Percentiles rank a stretch among this genome's conserved stretches.
phyloP scores from a whole-genome alignment of 163 green algal species.

The Scenedesmus sp. region DNA sequence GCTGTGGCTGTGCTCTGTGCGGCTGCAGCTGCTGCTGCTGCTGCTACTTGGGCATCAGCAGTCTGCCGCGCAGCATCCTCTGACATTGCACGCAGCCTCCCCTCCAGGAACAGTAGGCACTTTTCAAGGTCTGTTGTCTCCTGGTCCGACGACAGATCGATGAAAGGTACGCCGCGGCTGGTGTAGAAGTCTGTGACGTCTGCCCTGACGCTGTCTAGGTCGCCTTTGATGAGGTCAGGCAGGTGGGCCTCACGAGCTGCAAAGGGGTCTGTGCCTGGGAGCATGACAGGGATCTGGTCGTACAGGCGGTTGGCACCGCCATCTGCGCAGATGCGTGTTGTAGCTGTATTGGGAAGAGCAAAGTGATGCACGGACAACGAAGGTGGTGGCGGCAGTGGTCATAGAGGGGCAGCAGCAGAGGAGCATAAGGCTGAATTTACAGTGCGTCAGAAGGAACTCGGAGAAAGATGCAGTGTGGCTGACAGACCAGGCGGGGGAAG shows the following conservation, averaged over 20 bases:
- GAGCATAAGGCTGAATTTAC: too few relatives aligned
- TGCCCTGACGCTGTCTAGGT: slow-evolving; percentile 87
- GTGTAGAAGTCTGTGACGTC: slow-evolving; percentile 89
- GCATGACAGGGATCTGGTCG: slow-evolving; percentile 70
- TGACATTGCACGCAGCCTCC: neutral
- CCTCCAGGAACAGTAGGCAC: slow-evolving; percentile 72
- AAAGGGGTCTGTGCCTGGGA: neutral
- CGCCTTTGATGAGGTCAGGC: slow-evolving; percentile 88
- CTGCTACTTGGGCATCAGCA: neutral
- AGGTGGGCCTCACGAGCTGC: slow-evolving; percentile 57
- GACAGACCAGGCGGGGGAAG: too few relatives aligned
- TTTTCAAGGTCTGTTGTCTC: slow-evolving; percentile 96
- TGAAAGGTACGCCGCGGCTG: slow-evolving; percentile 65
- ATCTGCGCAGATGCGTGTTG: slow-evolving; percentile 84
- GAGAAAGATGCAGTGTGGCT: neutral
- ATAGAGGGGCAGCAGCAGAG: neutral
- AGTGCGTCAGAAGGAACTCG: too few relatives aligned
- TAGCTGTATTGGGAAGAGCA: slow-evolving; percentile 63
- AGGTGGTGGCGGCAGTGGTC: neutral
- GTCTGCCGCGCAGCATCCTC: neutral
- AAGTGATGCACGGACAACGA: neutral
- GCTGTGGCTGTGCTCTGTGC: neutral
- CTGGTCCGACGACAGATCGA: slow-evolving; percentile 88
- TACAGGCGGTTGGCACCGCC: slow-evolving; percentile 88
- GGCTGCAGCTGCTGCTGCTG: neutral